Evolutionary conservation across 75 land plant species (phyloP).

Genomic region (Sequoia sempervirens): DNA sequence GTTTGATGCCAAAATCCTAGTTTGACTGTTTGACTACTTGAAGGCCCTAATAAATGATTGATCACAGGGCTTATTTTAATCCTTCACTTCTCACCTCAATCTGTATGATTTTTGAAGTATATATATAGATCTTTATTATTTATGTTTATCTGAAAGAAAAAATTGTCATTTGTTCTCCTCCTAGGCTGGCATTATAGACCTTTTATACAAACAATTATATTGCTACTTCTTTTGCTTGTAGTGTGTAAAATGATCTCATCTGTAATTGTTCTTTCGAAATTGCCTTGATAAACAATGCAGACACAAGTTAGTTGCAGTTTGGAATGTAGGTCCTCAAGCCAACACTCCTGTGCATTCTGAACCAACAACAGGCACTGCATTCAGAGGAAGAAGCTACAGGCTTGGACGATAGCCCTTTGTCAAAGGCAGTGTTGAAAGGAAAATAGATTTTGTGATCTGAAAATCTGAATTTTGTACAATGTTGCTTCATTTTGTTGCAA

Average conservation of each 20-base stretch:
- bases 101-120: background rate
- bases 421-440: background rate
- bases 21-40: background rate
- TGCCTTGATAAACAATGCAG: conserved; percentile 12
- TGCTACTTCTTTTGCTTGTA: background rate
- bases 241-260: background rate
- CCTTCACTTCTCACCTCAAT: background rate
- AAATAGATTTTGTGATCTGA: background rate
- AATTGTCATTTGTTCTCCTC: background rate
- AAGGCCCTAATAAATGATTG: background rate
- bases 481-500: background rate
- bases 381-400: conserved; percentile 47
- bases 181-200: too few relatives aligned
- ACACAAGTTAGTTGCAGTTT: conserved; percentile 36
- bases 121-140: background rate
- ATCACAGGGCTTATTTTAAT: too few relatives aligned
- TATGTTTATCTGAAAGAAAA: background rate
- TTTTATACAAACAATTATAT: too few relatives aligned
- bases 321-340: conserved; percentile 24
- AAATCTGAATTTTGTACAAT: background rate
- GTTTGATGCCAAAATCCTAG: background rate
- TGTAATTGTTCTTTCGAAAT: background rate
- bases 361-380: conserved; percentile 29
- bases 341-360: conserved; percentile 17
- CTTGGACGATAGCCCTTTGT: conserved; percentile 10